Base-by-base conservation (phyloP, 805 yeast species). In the Starmerella lactis-condensi region DNA sequence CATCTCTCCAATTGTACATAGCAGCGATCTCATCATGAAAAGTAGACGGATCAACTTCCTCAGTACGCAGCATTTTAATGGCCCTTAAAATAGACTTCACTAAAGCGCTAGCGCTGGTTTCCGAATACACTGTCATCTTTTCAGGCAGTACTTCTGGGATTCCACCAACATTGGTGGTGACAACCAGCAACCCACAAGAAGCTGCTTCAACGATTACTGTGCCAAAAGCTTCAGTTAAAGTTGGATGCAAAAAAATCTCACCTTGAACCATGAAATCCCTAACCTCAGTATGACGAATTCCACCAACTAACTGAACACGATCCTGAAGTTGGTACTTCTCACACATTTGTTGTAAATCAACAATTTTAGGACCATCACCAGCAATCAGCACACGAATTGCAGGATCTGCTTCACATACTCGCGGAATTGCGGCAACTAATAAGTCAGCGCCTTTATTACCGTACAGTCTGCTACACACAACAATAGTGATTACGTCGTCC, bases 151-250 rank as follows among this genome's bases (percentile, higher is more conserved):
- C 96, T 48, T 89, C 99, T 0, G 95, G 95, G 24, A 89, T 83
- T 4, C 98, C 99, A 9, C 99, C 99, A 0, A 89, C 98, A 35
- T 72, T 70, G 0, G 99, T 89, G 0, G 95, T 82, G 0, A 89
- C 98, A 2, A 89, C 93, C 13, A 78, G 61, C 22, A 89, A 52
- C 0, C 95, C 95, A 58, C 96, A 89, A 1, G 93, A 75, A 0
- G 95, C 98, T 0, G 99, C 99, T 50, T 89, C 99, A 0, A 89
- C 93, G 8, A 89, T 57, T 0, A 81, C 96, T 0, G 98, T 89
- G 2, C 99, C 99, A 55, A 89, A 89, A 0, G 96, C 98, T 51
- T 89, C 99, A 0, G 96, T 89, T 24, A 89, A 60, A 1, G 94
- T 73, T 0, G 98, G 83, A 53, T 89, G 96, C 18, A 89, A 54